Conservation (phyloP, 805 yeast species). For the Grigorovia humatica region DNA sequence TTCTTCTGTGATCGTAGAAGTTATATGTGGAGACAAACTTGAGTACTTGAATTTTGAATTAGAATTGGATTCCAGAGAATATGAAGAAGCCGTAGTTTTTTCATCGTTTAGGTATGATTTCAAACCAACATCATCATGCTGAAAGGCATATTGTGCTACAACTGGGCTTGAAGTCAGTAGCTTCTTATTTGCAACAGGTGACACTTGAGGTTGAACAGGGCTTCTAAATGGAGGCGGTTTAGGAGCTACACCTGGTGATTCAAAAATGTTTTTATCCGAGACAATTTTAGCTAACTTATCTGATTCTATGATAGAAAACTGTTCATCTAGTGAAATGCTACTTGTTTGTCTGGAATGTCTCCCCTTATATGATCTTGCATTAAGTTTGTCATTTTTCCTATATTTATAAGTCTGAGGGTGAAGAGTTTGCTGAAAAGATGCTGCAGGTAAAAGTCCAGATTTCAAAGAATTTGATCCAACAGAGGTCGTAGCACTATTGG, state of each 20-base stretch:
- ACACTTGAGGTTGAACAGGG: conserved; percentile 26
- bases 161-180: neutral
- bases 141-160: neutral
- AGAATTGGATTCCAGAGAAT: neutral
- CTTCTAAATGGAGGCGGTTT: conserved; percentile 46
- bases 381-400: neutral
- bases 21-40: neutral
- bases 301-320: neutral
- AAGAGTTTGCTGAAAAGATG: neutral
- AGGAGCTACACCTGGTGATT: conserved; percentile 66
- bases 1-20: neutral
- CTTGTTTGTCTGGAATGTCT: neutral
- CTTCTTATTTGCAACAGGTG: conserved; percentile 2
- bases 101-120: neutral
- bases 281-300: conserved; percentile 8
- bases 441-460: conserved; percentile 3
- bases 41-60: neutral
- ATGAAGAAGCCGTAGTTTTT: neutral
- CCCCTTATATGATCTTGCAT: neutral
- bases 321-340: neutral
- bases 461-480: neutral
- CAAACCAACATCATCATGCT: neutral
- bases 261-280: conserved; percentile 26
- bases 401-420: neutral
- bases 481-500: neutral